phyloP scores from a whole-genome alignment of 495 filamentous ascomycete genomes.

The Daldinia caldariorum region DNA sequence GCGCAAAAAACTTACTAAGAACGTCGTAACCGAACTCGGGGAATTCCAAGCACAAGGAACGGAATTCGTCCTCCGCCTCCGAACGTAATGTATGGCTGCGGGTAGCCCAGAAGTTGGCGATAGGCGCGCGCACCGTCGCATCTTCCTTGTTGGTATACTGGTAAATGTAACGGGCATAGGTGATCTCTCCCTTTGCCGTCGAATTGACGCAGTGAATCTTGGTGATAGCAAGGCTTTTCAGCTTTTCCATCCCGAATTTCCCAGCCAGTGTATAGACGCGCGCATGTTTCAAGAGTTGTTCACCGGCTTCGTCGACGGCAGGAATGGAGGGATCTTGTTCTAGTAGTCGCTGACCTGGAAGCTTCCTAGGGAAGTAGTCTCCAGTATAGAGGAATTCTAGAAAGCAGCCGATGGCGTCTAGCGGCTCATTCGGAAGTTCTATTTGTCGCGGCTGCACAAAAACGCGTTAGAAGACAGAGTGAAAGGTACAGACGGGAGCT shows the following conservation, averaged over 20 bases:
- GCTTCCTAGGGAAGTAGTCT: slow-evolving; percentile 82
- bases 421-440: slow-evolving; percentile 72
- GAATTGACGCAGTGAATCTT: slow-evolving; percentile 91
- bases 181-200: slow-evolving; percentile 85
- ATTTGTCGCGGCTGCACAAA: slow-evolving; percentile 68
- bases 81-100: slow-evolving; percentile 80
- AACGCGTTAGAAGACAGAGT: slow-evolving; percentile 9
- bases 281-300: slow-evolving; percentile 84
- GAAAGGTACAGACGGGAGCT: neutral
- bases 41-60: slow-evolving; percentile 82
- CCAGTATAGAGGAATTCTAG: slow-evolving; percentile 92
- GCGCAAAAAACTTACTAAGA: slow-evolving; percentile 62
- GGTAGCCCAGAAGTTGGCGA: slow-evolving; percentile 91
- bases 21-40: slow-evolving; percentile 94
- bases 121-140: slow-evolving; percentile 76
- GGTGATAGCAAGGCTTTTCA: slow-evolving; percentile 79
- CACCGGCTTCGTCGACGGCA: slow-evolving; percentile 72
- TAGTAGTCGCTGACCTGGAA: slow-evolving; percentile 63
- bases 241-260: slow-evolving; percentile 74
- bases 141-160: slow-evolving; percentile 75
- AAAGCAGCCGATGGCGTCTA: slow-evolving; percentile 86
- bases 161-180: slow-evolving; percentile 92
- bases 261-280: slow-evolving; percentile 89
- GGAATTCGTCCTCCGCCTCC: slow-evolving; percentile 85
- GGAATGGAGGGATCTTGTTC: slow-evolving; percentile 68